Base-by-base conservation (phyloP, 1,139 yeast genomes). In the Saccharomyces hybrid region DNA sequence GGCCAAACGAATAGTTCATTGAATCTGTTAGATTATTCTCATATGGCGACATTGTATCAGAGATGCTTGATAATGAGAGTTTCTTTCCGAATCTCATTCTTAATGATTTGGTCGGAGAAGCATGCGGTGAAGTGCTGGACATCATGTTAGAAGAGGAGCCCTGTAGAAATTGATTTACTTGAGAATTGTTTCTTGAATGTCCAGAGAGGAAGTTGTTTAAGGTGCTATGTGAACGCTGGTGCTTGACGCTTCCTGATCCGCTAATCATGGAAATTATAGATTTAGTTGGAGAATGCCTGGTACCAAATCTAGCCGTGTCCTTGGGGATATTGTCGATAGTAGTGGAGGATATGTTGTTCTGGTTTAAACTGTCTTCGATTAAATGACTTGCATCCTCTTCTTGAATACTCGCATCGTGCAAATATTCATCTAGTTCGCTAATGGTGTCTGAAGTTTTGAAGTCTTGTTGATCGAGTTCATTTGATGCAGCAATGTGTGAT, bases 231-330 rank as follows among this genome's bases (percentile, higher is more conserved):
- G 66, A 60, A 51, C 55, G 55, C 31, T 60, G 62, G 14, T 58
- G 58, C 13, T 55, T 54, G 9, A 59, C 41, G 41, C 60, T 59
- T 19, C 58, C 60, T 2, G 54, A 52, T 2, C 64, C 61, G 19
- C 69, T 64, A n/a, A 63, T 55, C 11, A 67, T 59, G 0, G 71
- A 68, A 2, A 60, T 59, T 23, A 67, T 55, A 6, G 71, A 68
- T 56, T 68, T 68, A 19, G 70, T 66, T 28, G 71, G 71, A 1
- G 71, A 68, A 54, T 68, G 70, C 38, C 60, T 56, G n/a, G 61
- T 55, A 23, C 53, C 57, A 6, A 58, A 48, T 49, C 60, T 53
- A 6, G 54, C 49, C 48, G 52, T 31, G 25, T 60, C 60, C 48
- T 56, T 55, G 1, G 57, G 48, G 6, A 54, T 28, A n/a, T 42